Conservation (phyloP, 345 rosid genomes). For the Eucalyptus polybractea region DNA sequence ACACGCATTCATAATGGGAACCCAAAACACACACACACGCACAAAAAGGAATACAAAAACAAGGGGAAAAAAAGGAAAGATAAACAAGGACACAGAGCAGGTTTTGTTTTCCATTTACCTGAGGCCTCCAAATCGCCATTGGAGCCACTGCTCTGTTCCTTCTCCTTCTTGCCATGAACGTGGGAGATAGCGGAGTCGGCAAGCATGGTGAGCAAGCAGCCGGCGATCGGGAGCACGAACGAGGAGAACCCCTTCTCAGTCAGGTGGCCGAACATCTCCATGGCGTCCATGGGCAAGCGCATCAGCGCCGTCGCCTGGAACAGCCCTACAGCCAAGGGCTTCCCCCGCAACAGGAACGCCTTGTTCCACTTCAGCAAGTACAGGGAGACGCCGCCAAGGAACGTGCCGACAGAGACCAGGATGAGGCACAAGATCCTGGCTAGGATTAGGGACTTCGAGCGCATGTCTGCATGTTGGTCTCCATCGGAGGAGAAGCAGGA, state of each 20-base stretch:
- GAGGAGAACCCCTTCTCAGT: conserved; percentile 40
- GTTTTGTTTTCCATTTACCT: conserved; percentile 6
- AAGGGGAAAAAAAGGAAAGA: background rate
- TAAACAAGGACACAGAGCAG: background rate
- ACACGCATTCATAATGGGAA: background rate
- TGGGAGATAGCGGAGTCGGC: conserved; percentile 46
- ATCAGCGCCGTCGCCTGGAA: conserved; percentile 79
- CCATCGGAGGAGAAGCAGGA: background rate
- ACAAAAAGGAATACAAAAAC: too few species aligned
- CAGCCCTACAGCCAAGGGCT: conserved; percentile 81
- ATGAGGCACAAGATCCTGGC: background rate
- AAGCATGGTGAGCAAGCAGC: conserved; percentile 57
- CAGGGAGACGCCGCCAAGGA: conserved; percentile 58
- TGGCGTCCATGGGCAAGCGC: conserved; percentile 75
- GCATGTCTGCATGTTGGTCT: background rate
- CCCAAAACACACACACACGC: background rate
- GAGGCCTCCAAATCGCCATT: conserved; percentile 48
- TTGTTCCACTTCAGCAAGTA: conserved; percentile 78
- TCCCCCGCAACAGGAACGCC: conserved; percentile 64
- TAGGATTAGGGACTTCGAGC: background rate
- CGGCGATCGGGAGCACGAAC: conserved; percentile 64
- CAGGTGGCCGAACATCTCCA: conserved; percentile 56
- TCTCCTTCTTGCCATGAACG: conserved; percentile 21
- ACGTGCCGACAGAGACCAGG: conserved; percentile 9
- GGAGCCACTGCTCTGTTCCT: background rate